Evolutionary conservation across 2,329 filamentous ascomycete genomes (phyloP), one percentile per base, ranked within the genome.

Genomic region (Fusarium ambrosium): DNA sequence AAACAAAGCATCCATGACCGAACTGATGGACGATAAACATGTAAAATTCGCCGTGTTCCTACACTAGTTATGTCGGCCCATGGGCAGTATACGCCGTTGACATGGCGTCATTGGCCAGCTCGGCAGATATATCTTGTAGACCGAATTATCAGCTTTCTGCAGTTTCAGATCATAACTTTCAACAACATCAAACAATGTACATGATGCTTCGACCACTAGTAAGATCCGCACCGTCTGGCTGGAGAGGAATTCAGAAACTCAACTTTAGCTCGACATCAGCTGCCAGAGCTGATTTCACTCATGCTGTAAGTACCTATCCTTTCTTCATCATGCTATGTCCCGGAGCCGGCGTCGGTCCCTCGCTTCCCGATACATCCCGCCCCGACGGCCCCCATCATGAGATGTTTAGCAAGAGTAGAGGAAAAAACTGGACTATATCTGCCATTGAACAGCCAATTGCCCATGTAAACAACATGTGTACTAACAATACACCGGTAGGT

Each of bases 231-330:
- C 29, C 59, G 3, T 29, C 22, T n/a, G 51, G 29, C 16, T 20
- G 59, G 18, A 24, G 62, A 29, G 22, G 24, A 18, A 10, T 68
- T 5, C 75, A 79, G n/a, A 76, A 62, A 18, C 69, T 70, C 6
- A 56, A 43, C 18, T 87, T 87, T 64, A 86, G 84, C 53, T 80
- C 81, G 9, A 83, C 82, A 9, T 41, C 81, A 6, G 66, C 78
- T 7, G 68, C 66, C 1, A 73, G 68, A 8, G 84, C 83, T 16
- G 86, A 88, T 76, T 88, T 87, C 62, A 86, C 86, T 2, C 86
- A 87, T 72, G 82, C 82, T n/a, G 84, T 86, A 81, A 79, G 84
- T 79, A 22, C 29, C 32, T 34, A 34, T 34, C 32, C 55, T 34
- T 22, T 32, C 27, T 59, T 13, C 36, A 55, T 58, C 32, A 43